Percentiles rank a stretch among this genome's conserved stretches.
Evolutionary conservation across 2,329 filamentous ascomycete genomes (phyloP).

Genomic region (Fusarium nelsonii): DNA sequence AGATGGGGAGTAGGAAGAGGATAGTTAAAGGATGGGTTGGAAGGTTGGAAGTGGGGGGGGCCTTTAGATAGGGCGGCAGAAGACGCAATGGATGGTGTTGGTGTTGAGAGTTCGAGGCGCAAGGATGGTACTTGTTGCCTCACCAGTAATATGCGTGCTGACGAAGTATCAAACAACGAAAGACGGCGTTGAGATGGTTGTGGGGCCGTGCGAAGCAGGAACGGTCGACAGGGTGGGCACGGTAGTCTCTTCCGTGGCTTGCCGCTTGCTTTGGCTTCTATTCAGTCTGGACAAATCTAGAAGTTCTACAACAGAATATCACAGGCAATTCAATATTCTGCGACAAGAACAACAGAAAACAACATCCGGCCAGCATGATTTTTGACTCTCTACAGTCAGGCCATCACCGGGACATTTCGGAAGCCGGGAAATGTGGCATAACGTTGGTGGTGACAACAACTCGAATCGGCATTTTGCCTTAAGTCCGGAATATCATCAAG

Average conservation of each 20-base stretch:
- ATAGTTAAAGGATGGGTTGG: conserved; percentile 14
- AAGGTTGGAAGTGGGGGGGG: conserved; percentile 39
- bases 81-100: conserved; percentile 28
- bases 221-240: conserved; percentile 39
- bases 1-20: conserved; percentile 13
- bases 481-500: conserved; percentile 24
- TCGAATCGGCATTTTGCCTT: conserved; percentile 21
- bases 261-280: conserved; percentile 11
- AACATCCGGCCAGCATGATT: no score
- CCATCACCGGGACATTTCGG: conserved; percentile 28
- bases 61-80: conserved; percentile 25
- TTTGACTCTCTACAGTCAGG: no score
- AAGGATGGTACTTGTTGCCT: conserved; percentile 18
- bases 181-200: conserved; percentile 31
- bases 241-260: conserved; percentile 30
- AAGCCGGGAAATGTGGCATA: conserved; percentile 24
- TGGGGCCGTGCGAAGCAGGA: conserved; percentile 35
- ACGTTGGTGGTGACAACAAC: conserved; percentile 9
- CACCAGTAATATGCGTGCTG: neutral
- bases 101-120: conserved; percentile 37
- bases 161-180: conserved; percentile 16
- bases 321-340: neutral
- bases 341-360: neutral
- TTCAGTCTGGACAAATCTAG: conserved; percentile 2
- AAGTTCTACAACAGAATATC: neutral